Percentiles rank a stretch among this genome's conserved stretches.
Evolutionary conservation across 139 green algal species (phyloP).

Genomic region (Cymbomonas tetramitiformis): DNA sequence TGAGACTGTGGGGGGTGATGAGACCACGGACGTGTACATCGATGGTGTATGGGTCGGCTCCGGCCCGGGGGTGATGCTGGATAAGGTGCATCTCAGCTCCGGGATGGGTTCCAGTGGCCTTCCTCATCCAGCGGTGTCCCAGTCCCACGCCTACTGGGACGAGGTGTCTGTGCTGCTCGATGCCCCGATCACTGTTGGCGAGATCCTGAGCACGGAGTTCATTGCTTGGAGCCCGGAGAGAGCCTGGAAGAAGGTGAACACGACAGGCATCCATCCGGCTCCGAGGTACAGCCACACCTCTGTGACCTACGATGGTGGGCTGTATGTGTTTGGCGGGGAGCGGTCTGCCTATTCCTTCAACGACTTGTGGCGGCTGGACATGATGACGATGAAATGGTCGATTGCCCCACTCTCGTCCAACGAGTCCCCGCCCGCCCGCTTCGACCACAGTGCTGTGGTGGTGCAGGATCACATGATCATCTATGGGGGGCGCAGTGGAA

Average conservation of each 20-base stretch:
- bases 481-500: slow-evolving; percentile 3
- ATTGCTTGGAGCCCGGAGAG: not conserved
- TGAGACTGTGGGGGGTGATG: slow-evolving; percentile 14
- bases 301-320: not conserved
- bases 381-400: not conserved
- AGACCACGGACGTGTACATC: too few relatives aligned
- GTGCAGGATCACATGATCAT: slow-evolving; percentile 9
- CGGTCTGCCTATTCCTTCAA: not conserved
- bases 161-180: not conserved
- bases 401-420: not conserved
- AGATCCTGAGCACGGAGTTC: not conserved
- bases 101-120: not conserved
- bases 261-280: not conserved
- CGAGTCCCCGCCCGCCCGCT: not conserved
- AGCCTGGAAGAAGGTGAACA: not conserved
- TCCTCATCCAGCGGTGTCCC: not conserved
- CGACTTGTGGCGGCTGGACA: slow-evolving; percentile 5
- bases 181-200: slow-evolving; percentile 6
- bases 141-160: not conserved
- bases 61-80: too few relatives aligned
- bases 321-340: slow-evolving; percentile 18
- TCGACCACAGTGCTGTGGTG: slow-evolving; percentile 16
- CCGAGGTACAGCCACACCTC: slow-evolving; percentile 11
- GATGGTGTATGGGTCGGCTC: too few relatives aligned
- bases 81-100: too few relatives aligned